Conservation (phyloP, 2,329 filamentous ascomycete species). For the Xylaria sp. region DNA sequence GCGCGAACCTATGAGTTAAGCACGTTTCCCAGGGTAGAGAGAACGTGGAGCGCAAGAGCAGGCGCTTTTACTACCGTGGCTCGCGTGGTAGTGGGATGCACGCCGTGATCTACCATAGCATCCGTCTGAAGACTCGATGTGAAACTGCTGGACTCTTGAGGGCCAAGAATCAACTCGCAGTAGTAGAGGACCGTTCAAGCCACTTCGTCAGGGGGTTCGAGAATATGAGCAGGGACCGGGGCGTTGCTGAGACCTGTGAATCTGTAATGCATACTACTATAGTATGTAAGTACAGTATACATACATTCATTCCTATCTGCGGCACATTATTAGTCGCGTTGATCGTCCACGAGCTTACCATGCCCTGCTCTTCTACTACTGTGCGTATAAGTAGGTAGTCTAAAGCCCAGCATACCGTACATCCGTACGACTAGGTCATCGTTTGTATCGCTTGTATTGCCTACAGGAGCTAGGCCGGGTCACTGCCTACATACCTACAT, state of each 20-base stretch:
- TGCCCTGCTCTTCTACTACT: conserved; percentile 9
- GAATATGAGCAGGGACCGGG: conserved; percentile 12
- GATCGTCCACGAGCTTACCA: conserved; percentile 13
- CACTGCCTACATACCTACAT: background rate
- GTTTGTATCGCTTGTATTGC: background rate
- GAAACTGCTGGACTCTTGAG: background rate
- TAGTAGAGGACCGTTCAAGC: conserved; percentile 15
- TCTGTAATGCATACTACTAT: background rate
- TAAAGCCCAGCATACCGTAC: conserved; percentile 10
- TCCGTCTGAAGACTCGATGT: background rate
- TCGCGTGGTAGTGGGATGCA: background rate
- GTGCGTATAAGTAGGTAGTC: too few relatives aligned
- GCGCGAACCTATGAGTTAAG: conserved; percentile 13
- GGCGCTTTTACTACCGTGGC: too few relatives aligned
- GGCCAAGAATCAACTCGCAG: background rate
- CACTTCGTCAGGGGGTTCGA: conserved; percentile 22
- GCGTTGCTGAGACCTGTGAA: conserved; percentile 5
- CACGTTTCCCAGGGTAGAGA: conserved; percentile 16
- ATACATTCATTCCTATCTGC: background rate
- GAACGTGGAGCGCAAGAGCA: background rate
- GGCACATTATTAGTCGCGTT: conserved; percentile 17
- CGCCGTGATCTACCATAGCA: background rate
- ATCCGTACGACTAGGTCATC: conserved; percentile 29
- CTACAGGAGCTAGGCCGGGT: background rate
- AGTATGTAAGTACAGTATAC: too few relatives aligned